A percentile compares a stretch with the other conserved stretches of the same genome.
These are phyloP conservation scores for Eragrostis tef DNA, from an alignment of 202 grass and related monocot species.

Conservation along the genomic window DNA sequence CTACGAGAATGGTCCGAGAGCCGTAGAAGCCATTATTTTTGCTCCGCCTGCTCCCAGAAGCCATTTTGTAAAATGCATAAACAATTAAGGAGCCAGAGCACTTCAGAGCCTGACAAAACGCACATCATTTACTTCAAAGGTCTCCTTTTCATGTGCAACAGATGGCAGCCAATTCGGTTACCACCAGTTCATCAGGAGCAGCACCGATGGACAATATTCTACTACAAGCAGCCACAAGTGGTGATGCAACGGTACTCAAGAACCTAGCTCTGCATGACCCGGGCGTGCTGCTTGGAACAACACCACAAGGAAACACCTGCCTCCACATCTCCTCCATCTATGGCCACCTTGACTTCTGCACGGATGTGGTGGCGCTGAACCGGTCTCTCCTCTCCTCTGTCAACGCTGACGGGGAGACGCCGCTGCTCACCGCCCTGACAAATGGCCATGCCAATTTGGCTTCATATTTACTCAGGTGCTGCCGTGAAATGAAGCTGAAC, in stretches of 20 bases:
- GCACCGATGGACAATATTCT: neutral
- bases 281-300: conserved; percentile 9
- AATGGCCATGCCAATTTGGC: neutral
- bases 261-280: neutral
- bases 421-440: conserved; percentile 11
- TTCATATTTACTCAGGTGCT: neutral
- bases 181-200: no score
- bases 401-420: conserved; percentile 34
- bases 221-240: neutral
- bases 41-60: no score
- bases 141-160: no score
- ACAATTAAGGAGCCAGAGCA: no score
- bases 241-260: neutral
- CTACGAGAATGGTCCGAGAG: no score
- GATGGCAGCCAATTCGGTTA: no score
- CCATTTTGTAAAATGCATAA: no score
- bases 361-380: neutral
- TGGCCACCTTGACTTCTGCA: conserved; percentile 19
- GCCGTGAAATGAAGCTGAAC: accelerated
- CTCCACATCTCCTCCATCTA: conserved; percentile 17
- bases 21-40: no score
- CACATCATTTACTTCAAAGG: no score
- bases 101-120: no score
- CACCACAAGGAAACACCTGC: conserved; percentile 21
- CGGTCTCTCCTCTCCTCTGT: neutral